Evolutionary conservation across 371 early-diverging fungal species (phyloP).

Genomic region (Mucor saturninus): DNA sequence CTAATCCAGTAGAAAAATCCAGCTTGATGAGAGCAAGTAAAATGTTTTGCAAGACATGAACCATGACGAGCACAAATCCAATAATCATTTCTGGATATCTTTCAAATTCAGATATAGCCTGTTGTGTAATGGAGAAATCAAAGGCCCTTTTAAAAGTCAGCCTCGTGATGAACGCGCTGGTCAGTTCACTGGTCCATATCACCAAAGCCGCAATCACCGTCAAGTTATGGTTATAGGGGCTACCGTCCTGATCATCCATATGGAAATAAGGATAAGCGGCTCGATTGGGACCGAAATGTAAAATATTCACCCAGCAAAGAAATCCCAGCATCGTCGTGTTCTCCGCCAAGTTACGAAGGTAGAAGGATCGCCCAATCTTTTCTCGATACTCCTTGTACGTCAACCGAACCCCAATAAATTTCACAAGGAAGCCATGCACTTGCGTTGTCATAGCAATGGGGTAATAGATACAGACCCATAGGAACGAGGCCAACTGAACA

Average conservation of each 20-base stretch:
- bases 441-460: slow-evolving; percentile 70
- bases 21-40: slow-evolving; percentile 69
- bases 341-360: slow-evolving; percentile 75
- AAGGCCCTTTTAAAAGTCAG: slow-evolving; percentile 52
- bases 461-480: slow-evolving; percentile 77
- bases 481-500: slow-evolving; percentile 70
- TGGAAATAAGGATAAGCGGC: slow-evolving; percentile 71
- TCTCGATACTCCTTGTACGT: slow-evolving; percentile 70
- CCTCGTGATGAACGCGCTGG: slow-evolving; percentile 65
- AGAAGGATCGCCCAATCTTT: slow-evolving; percentile 71
- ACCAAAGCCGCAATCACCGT: slow-evolving; percentile 63
- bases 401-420: slow-evolving; percentile 56
- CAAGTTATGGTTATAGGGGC: slow-evolving; percentile 49
- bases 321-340: slow-evolving; percentile 82
- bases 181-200: slow-evolving; percentile 71
- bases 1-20: slow-evolving; percentile 41
- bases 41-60: slow-evolving; percentile 77
- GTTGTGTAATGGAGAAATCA: slow-evolving; percentile 60
- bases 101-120: slow-evolving; percentile 67
- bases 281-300: slow-evolving; percentile 72
- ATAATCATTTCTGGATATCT: slow-evolving; percentile 72
- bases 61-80: slow-evolving; percentile 68
- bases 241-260: slow-evolving; percentile 55
- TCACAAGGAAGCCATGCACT: slow-evolving; percentile 55
- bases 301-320: slow-evolving; percentile 69